A percentile compares a stretch with the other conserved stretches of the same genome.
Conservation (phyloP, 371 early-diverging fungal genomes). For the Mortierella polycephala region DNA sequence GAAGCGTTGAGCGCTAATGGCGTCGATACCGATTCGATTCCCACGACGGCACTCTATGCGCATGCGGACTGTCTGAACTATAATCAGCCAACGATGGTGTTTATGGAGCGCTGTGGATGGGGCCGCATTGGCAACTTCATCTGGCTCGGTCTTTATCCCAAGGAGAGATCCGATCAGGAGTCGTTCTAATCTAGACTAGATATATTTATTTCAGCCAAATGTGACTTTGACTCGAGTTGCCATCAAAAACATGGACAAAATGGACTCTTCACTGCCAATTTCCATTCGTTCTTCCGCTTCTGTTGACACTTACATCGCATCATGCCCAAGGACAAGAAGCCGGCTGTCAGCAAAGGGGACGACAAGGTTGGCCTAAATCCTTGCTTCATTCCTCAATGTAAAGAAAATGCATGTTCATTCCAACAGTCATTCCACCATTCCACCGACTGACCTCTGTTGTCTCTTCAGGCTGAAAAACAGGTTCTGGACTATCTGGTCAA, state of each 20-base stretch:
- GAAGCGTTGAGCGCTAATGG: constrained; percentile 4
- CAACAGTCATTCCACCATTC: neutral
- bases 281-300: neutral
- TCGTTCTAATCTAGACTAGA: too few relatives aligned
- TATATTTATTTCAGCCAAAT: too few relatives aligned
- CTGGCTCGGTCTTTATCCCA: constrained; percentile 22
- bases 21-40: neutral
- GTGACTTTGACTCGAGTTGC: neutral
- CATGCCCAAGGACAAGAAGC: constrained; percentile 50
- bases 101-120: constrained; percentile 52
- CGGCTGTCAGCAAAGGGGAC: constrained; percentile 9
- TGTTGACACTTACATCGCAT: neutral
- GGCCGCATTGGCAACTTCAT: constrained; percentile 14
- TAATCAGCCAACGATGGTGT: constrained; percentile 29
- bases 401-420: too few relatives aligned
- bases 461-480: constrained; percentile 29
- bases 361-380: constrained; percentile 24
- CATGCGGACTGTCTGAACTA: constrained; percentile 38
- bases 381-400: too few relatives aligned
- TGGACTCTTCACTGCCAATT: neutral
- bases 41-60: constrained; percentile 17
- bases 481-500: constrained; percentile 47
- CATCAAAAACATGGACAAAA: neutral
- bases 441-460: neutral
- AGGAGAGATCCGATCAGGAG: too few relatives aligned